These are phyloP conservation scores for Papiliotrema fonsecae DNA, from an alignment of 1,284 basidiomycete species.

Conservation along the genomic window DNA sequence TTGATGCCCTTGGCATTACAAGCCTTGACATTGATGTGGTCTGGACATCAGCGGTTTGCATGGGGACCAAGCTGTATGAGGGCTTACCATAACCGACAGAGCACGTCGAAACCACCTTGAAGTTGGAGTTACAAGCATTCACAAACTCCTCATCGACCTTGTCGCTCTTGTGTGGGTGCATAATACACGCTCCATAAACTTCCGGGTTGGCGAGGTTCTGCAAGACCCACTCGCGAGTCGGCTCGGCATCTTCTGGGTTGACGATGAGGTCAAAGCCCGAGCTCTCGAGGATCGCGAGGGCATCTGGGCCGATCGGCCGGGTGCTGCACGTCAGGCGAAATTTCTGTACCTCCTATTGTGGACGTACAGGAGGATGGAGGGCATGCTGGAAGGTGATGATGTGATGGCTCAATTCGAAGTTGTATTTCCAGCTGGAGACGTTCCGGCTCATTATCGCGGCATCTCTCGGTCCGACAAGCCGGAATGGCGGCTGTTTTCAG, in stretches of 20 bases:
- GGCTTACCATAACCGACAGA: conserved; percentile 71
- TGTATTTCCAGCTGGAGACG: too few species aligned
- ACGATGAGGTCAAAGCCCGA: conserved; percentile 51
- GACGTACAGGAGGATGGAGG: conserved; percentile 25
- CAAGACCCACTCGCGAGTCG: conserved; percentile 71
- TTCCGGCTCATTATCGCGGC: too few species aligned
- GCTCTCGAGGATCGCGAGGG: conserved; percentile 59
- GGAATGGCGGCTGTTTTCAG: too few species aligned
- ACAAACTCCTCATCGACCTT: conserved; percentile 68
- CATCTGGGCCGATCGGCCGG: conserved; percentile 61
- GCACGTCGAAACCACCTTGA: conserved; percentile 83
- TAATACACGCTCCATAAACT: conserved; percentile 36
- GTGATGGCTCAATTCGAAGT: too few species aligned
- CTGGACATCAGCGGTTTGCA: conserved; percentile 48
- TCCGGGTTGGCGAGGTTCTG: conserved; percentile 68
- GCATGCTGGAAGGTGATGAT: too few species aligned
- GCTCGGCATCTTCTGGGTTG: conserved; percentile 64
- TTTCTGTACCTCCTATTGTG: not conserved
- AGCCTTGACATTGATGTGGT: conserved; percentile 70
- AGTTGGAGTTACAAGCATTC: conserved; percentile 55
- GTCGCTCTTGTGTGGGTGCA: conserved; percentile 36
- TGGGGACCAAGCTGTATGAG: not conserved
- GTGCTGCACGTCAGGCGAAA: conserved; percentile 21
- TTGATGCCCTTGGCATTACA: conserved; percentile 64
- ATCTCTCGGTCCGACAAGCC: too few species aligned